Conservation (phyloP, 2,329 filamentous ascomycete genomes). For the Colletotrichum godetiae region DNA sequence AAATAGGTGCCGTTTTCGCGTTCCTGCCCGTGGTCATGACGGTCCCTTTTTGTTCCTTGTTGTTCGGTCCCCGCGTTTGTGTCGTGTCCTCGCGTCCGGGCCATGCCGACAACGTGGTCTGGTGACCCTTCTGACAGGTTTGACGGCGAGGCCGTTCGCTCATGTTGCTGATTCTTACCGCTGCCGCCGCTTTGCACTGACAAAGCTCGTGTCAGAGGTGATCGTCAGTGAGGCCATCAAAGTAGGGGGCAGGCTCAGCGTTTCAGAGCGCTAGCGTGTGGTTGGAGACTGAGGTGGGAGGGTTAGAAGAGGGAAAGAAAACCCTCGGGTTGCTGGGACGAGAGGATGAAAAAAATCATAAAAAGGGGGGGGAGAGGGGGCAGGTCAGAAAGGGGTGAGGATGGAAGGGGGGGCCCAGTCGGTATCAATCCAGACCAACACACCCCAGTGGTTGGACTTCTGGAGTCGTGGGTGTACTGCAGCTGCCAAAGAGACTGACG, state of each 20-base stretch:
- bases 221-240: conserved; percentile 34
- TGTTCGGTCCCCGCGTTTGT: conserved; percentile 8
- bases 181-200: conserved; percentile 26
- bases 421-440: conserved; percentile 18
- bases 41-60: not conserved
- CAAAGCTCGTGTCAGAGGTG: conserved; percentile 25
- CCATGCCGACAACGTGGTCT: conserved; percentile 26
- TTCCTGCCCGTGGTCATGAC: not conserved
- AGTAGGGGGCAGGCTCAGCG: conserved; percentile 35
- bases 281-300: conserved; percentile 25
- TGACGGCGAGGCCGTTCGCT: conserved; percentile 28
- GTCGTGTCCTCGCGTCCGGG: conserved; percentile 28
- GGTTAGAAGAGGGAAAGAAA: conserved; percentile 7
- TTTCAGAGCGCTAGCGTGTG: conserved; percentile 37
- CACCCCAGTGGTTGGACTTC: conserved; percentile 17
- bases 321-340: conserved; percentile 8
- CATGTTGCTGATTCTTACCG: not conserved
- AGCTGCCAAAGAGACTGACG: conserved; percentile 27
- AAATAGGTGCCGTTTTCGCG: conserved; percentile 26
- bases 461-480: conserved; percentile 7
- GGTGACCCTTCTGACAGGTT: conserved; percentile 30
- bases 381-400: not conserved
- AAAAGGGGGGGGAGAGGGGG: conserved; percentile 8
- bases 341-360: conserved; percentile 25
- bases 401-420: conserved; percentile 11